Evolutionary conservation across 2,329 filamentous ascomycete species (phyloP).

Genomic region (Epichloe coenophiala): DNA sequence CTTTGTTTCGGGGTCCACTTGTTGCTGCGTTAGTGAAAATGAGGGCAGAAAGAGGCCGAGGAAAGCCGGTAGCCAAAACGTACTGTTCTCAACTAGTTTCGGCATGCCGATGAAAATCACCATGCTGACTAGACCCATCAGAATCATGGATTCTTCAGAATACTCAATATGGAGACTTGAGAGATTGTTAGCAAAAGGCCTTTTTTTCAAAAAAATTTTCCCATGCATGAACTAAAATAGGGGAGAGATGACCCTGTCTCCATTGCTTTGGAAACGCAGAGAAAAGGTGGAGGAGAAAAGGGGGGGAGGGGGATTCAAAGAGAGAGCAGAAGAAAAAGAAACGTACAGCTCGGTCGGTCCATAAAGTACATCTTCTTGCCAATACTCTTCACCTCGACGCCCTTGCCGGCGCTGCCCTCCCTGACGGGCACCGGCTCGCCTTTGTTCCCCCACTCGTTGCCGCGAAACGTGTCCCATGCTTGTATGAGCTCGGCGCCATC

Average conservation of each 20-base stretch:
- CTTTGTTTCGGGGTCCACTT: conserved; percentile 96
- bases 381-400: conserved; percentile 48
- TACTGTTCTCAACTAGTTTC: conserved; percentile 91
- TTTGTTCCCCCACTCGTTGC: conserved; percentile 83
- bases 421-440: conserved; percentile 45
- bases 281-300: too few relatives aligned
- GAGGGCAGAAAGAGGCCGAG: neutral
- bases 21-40: neutral
- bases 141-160: conserved; percentile 92
- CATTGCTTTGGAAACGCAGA: neutral
- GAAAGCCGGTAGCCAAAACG: conserved; percentile 23
- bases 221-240: too few relatives aligned
- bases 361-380: conserved; percentile 63
- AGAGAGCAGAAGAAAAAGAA: neutral
- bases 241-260: neutral
- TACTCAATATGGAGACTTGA: conserved; percentile 61
- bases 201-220: neutral
- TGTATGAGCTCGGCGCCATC: conserved; percentile 27
- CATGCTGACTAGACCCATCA: conserved; percentile 76
- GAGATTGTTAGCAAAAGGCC: neutral
- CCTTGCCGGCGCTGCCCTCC: conserved; percentile 17
- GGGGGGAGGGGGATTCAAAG: neutral
- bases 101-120: conserved; percentile 84
- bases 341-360: conserved; percentile 62
- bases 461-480: conserved; percentile 75